Percentiles rank a stretch among this genome's conserved stretches.
phyloP scores from a whole-genome alignment of 73 alveolate genomes.

The Paramecium sexaurelia region DNA sequence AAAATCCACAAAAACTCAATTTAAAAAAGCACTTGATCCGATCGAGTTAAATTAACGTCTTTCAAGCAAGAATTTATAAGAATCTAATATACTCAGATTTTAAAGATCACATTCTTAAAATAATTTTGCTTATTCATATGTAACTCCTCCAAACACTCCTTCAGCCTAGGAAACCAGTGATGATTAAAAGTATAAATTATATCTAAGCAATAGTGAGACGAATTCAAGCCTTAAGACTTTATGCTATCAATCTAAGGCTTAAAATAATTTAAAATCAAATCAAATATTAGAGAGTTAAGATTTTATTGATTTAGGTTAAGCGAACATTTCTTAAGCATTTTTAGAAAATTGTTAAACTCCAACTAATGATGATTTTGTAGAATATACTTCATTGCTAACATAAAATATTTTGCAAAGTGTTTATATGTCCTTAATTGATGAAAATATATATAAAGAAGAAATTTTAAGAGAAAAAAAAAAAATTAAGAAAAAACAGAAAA shows the following conservation, averaged over 20 bases:
- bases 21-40: background rate
- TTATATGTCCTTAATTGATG: background rate
- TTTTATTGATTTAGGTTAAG: background rate
- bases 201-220: background rate
- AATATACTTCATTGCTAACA: background rate
- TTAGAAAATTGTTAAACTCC: background rate
- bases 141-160: background rate
- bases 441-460: background rate
- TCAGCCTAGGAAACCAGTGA: background rate
- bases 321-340: background rate
- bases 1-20: background rate
- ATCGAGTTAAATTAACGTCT: background rate
- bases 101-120: background rate
- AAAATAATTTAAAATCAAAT: background rate
- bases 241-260: background rate
- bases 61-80: background rate
- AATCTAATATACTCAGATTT: background rate
- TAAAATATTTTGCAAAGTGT: background rate
- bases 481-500: background rate
- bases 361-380: background rate
- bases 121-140: background rate
- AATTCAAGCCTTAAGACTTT: no score
- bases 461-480: background rate
- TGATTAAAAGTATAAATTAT: background rate
- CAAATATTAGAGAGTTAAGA: background rate